Conservation (phyloP, 2,329 filamentous ascomycete genomes). For the Mollisia scopiformis region DNA sequence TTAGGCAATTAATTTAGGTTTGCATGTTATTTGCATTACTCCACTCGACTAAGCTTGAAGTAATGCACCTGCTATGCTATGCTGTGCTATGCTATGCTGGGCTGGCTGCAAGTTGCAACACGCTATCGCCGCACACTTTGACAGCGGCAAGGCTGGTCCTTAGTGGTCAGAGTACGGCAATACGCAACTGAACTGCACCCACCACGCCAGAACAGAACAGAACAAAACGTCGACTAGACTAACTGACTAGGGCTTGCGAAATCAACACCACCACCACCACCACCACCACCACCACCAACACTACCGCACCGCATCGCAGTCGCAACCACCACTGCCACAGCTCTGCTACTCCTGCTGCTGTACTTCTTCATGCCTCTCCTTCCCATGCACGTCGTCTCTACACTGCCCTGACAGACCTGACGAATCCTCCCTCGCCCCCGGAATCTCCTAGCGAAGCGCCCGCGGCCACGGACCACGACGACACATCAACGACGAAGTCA, state of each 20-base stretch:
- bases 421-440: neutral
- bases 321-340: neutral
- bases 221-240: too few relatives aligned
- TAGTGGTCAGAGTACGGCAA: neutral
- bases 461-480: neutral
- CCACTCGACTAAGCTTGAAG: neutral
- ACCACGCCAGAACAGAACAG: too few relatives aligned
- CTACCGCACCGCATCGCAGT: neutral
- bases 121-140: constrained; percentile 14
- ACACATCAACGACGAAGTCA: neutral
- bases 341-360: neutral
- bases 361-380: neutral
- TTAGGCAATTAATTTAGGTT: neutral
- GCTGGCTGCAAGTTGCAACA: neutral
- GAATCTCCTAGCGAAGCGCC: too few relatives aligned
- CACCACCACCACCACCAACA: neutral
- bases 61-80: too few relatives aligned
- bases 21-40: neutral
- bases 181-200: neutral
- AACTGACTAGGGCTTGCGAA: neutral
- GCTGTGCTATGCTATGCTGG: too few relatives aligned
- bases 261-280: neutral
- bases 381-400: neutral
- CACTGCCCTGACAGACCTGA: neutral
- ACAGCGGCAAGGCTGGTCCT: constrained; percentile 21